Conservation (phyloP, 2,329 filamentous ascomycete genomes). For the Venturia pyrina region DNA sequence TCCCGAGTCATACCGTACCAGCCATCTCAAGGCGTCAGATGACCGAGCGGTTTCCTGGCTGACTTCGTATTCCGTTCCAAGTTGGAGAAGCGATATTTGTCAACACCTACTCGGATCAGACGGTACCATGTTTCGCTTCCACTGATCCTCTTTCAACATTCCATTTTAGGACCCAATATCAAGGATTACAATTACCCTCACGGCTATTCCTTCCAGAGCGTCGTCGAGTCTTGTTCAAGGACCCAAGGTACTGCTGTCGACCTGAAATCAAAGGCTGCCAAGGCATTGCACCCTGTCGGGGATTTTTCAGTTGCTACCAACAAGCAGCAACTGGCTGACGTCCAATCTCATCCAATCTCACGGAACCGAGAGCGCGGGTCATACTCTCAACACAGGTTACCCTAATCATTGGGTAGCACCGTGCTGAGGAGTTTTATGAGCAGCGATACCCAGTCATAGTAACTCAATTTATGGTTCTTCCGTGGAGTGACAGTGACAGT, state of each 20-base stretch:
- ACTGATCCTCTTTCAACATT: neutral
- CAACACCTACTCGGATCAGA: neutral
- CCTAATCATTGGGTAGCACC: neutral
- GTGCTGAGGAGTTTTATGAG: neutral
- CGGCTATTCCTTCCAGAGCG: neutral
- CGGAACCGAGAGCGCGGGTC: neutral
- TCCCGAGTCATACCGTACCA: neutral
- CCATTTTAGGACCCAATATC: neutral
- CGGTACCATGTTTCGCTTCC: neutral
- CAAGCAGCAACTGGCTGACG: neutral
- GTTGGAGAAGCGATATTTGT: neutral
- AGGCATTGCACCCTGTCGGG: neutral
- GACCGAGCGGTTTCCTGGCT: neutral
- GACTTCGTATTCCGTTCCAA: neutral
- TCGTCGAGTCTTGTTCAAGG: neutral
- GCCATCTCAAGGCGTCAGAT: neutral
- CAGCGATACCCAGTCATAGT: conserved; percentile 2
- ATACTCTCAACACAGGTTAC: neutral
- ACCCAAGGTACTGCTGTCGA: neutral
- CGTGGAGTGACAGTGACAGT: neutral
- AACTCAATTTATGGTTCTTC: conserved; percentile 5
- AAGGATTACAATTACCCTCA: neutral
- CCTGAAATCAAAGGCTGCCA: neutral
- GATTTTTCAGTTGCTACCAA: neutral
- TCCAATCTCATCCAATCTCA: neutral